Base-by-base conservation (phyloP, 169 alveolate genomes). In the Eimeria praecox region DNA sequence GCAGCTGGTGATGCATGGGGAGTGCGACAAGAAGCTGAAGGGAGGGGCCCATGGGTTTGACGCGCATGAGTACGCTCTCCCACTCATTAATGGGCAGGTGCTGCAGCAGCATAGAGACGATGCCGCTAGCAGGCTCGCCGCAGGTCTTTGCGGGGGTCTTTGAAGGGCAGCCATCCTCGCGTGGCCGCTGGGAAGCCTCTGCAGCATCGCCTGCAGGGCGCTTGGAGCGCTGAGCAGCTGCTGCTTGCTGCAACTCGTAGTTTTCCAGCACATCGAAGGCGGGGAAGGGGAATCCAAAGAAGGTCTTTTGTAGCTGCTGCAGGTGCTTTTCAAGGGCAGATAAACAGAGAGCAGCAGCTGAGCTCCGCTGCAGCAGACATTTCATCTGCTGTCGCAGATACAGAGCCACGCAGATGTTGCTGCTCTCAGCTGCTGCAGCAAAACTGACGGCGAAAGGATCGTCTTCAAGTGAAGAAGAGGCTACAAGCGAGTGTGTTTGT, bases 401-500 rank as follows among this genome's bases (percentile, higher is more conserved):
- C 54, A 86, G 56, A 18, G 66, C 78, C 40, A 86, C 80, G 80
- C 80, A 52, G 54, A 86, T 86, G 64, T 33, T 86, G 92, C 92
- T 86, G 80, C 78, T 52, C 62, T 54, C 92, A 44, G 80, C 92
- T 35, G 92, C 92, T 3, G 92, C 92, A 52, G 38, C 82, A 40
- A 86, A 52, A 59, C 92, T 86, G 22, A 46, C 12, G 16, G 92
- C 92, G 22, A 86, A 86, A 1, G 80, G 92, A 30, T 86, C 90
- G 18, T 42, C 69, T n/a, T n/a, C 33, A 20, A 0, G 33, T 1
- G 33, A 0, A 14, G 75, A 20, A 44, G 62, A 8, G 54, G 54
- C 59, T 27, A 40, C 92, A 8, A 40, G 52, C 14, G 9, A 14
- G 35, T 83, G 54, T 12, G 33, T 78, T 33, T 82, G 38, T 82